These are phyloP conservation scores for Aspergillus nanangensis DNA, from an alignment of 495 filamentous ascomycete species.

Conservation along the genomic window DNA sequence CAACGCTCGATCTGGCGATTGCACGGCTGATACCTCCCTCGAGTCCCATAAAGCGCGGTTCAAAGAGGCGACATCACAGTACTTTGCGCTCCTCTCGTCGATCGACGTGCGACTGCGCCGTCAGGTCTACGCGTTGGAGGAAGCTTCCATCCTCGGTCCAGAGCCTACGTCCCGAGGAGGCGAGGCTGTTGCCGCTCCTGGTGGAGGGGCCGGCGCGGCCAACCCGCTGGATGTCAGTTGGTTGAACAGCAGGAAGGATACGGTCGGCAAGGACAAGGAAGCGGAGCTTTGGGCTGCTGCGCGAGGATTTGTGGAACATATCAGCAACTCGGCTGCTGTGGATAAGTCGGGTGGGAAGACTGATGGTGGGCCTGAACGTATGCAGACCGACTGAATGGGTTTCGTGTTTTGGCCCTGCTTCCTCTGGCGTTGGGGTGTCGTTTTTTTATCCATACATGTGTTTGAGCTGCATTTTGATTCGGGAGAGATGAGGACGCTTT, in stretches of 20 bases:
- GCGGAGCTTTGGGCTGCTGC: conserved; percentile 70
- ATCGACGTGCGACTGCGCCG: conserved; percentile 67
- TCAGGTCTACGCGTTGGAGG: conserved; percentile 77
- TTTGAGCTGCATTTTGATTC: no score
- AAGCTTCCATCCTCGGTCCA: conserved; percentile 64
- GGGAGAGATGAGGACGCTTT: no score
- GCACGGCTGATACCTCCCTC: conserved; percentile 35
- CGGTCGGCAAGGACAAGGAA: conserved; percentile 73
- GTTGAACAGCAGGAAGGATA: conserved; percentile 77
- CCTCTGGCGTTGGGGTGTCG: no score
- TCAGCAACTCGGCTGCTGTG: conserved; percentile 19
- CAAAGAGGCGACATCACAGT: conserved; percentile 54
- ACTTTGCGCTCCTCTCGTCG: conserved; percentile 65
- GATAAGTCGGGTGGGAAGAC: conserved; percentile 4
- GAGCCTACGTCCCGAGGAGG: conserved; percentile 22
- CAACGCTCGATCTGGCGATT: conserved; percentile 35
- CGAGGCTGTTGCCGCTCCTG: conserved; percentile 11
- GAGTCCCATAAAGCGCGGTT: conserved; percentile 56
- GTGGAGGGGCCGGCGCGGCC: conserved; percentile 14
- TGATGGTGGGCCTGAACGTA: conserved; percentile 19
- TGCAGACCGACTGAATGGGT: conserved; percentile 32
- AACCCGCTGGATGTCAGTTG: conserved; percentile 69
- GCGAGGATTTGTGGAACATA: conserved; percentile 40
- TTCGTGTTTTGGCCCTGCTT: background rate
- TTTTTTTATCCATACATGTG: no score